Evolutionary conservation across 176 grass and related monocot species (phyloP).

Genomic region (Oryza nivara): DNA sequence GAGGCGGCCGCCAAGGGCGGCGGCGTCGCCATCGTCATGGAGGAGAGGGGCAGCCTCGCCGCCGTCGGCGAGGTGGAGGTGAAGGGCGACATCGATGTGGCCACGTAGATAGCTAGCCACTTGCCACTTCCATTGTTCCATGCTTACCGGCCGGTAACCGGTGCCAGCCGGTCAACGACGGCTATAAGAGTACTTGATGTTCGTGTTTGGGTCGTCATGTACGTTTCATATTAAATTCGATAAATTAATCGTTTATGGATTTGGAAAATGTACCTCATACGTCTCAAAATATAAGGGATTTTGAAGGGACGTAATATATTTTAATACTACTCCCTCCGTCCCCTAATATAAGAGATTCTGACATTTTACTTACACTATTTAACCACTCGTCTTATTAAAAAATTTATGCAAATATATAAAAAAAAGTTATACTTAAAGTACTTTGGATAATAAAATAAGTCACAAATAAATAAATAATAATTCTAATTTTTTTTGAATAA

Average conservation of each 20-base stretch:
- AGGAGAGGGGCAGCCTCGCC: neutral
- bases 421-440: no score
- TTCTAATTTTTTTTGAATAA: no score
- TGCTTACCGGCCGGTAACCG: neutral
- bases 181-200: neutral
- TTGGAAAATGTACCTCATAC: neutral
- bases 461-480: no score
- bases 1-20: neutral
- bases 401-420: no score
- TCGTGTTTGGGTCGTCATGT: neutral
- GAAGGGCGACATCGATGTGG: conserved; percentile 22
- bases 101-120: conserved; percentile 3
- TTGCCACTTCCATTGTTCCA: no score
- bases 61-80: neutral
- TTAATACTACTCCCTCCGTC: no score
- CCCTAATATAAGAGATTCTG: no score
- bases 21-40: neutral
- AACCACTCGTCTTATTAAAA: no score
- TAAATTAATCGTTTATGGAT: neutral
- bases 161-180: neutral
- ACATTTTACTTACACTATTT: no score
- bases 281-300: no score
- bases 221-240: neutral
- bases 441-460: no score
- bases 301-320: no score